Percentiles rank a stretch among this genome's conserved stretches.
Conservation (phyloP, 768 basidiomycete genomes). For the Lentinula guzmanii region DNA sequence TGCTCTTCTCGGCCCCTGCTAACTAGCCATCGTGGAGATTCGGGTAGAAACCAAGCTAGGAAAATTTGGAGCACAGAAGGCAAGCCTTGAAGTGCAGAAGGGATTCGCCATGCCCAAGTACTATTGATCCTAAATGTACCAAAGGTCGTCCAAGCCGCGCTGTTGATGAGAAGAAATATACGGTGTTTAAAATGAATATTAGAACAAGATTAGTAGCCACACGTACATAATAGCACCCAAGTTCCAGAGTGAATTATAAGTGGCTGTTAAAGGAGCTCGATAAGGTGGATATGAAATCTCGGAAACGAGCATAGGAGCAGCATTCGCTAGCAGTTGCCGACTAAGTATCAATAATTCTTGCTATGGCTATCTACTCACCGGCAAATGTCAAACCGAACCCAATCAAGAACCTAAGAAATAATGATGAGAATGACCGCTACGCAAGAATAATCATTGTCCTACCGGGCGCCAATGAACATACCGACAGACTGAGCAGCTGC, state of each 20-base stretch:
- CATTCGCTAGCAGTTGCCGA: conserved; percentile 20
- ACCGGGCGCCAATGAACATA: conserved; percentile 37
- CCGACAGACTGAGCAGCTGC: conserved; percentile 23
- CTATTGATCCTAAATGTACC: conserved; percentile 45
- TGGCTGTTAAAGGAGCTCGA: conserved; percentile 29
- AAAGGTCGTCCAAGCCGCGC: conserved; percentile 32
- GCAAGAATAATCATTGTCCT: not conserved
- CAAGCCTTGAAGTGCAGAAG: conserved; percentile 43
- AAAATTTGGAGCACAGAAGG: conserved; percentile 33
- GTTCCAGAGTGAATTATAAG: conserved; percentile 53
- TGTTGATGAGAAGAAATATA: conserved; percentile 32
- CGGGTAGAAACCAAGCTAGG: conserved; percentile 41
- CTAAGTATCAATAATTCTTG: no score
- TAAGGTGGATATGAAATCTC: conserved; percentile 44
- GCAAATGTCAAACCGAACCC: conserved; percentile 40
- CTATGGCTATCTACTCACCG: conserved; percentile 19
- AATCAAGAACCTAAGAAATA: conserved; percentile 17
- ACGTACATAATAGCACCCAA: conserved; percentile 39
- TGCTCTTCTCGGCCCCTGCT: conserved; percentile 34
- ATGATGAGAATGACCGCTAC: not conserved
- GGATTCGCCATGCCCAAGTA: conserved; percentile 57
- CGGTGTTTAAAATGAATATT: no score
- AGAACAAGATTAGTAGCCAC: conserved; percentile 1
- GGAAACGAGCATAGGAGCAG: conserved; percentile 41
- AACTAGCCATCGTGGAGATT: conserved; percentile 42